Evolutionary conservation across 2,329 filamentous ascomycete genomes (phyloP).

Genomic region (Pochonia chlamydosporia): DNA sequence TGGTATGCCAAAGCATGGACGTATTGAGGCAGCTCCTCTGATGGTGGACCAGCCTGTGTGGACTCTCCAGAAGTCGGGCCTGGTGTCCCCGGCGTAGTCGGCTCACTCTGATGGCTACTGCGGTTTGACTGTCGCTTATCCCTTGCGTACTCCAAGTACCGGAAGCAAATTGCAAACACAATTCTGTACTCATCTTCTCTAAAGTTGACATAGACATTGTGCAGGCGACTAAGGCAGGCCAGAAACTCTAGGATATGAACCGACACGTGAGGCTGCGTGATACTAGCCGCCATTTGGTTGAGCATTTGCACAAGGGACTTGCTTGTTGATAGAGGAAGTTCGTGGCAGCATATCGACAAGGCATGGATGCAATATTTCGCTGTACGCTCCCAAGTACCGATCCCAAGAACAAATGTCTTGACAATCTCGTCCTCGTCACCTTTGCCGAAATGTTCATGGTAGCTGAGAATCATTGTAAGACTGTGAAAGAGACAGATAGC

Average conservation of each 20-base stretch:
- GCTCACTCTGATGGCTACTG: constrained; percentile 39
- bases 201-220: constrained; percentile 81
- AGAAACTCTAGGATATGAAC: constrained; percentile 95
- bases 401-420: constrained; percentile 77
- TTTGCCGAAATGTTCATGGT: constrained; percentile 78
- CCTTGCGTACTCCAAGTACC: constrained; percentile 84
- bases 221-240: constrained; percentile 79
- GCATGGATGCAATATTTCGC: constrained; percentile 93
- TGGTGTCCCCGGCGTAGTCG: constrained; percentile 21
- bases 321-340: constrained; percentile 80
- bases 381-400: constrained; percentile 77
- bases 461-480: constrained; percentile 83
- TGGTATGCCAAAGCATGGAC: constrained; percentile 92
- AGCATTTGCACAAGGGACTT: constrained; percentile 82
- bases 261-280: constrained; percentile 85
- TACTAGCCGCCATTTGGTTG: constrained; percentile 91
- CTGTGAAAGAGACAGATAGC: constrained; percentile 84
- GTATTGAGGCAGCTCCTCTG: constrained; percentile 84
- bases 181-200: constrained; percentile 87
- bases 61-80: constrained; percentile 16
- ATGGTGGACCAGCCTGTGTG: constrained; percentile 29
- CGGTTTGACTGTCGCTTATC: constrained; percentile 52
- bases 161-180: constrained; percentile 91
- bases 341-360: constrained; percentile 89
- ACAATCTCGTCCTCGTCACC: constrained; percentile 87